These are phyloP conservation scores for Clonostachys byssicola DNA, from an alignment of 2,329 filamentous ascomycete genomes.

Conservation along the genomic window DNA sequence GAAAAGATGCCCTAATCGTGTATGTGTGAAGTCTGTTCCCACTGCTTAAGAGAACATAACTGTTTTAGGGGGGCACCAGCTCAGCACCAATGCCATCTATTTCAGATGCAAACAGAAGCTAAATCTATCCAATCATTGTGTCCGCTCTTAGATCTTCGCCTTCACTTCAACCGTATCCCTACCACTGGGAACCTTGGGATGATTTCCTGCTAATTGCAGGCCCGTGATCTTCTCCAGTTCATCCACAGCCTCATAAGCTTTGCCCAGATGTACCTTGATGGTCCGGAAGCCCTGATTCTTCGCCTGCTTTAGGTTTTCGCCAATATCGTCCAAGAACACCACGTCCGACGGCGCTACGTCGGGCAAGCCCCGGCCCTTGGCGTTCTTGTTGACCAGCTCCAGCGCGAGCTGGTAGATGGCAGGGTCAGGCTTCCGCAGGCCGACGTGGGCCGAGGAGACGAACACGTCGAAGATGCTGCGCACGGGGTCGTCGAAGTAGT, in stretches of 20 bases:
- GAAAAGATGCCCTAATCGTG: too few species aligned
- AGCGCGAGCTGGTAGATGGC: conserved; percentile 76
- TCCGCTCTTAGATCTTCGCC: background rate
- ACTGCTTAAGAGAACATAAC: too few species aligned
- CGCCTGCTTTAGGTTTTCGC: conserved; percentile 82
- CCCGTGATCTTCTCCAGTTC: conserved; percentile 75
- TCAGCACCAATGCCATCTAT: too few species aligned
- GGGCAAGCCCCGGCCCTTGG: conserved; percentile 44
- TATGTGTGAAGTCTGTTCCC: too few species aligned
- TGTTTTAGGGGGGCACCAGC: too few species aligned
- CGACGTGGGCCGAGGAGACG: conserved; percentile 80
- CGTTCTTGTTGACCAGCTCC: conserved; percentile 58
- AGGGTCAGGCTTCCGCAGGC: conserved; percentile 82
- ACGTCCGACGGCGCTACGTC: conserved; percentile 63
- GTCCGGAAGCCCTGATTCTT: conserved; percentile 73
- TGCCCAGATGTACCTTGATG: conserved; percentile 78
- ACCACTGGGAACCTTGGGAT: conserved; percentile 39
- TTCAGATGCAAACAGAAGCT: too few species aligned
- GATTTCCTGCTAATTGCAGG: conserved; percentile 52
- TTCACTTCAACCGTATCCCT: background rate
- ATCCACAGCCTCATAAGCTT: conserved; percentile 74
- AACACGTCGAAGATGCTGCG: conserved; percentile 78
- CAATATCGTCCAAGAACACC: conserved; percentile 91
- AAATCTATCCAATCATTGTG: too few species aligned
- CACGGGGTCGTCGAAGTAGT: conserved; percentile 52